Evolutionary conservation across 78 protist species (phyloP).

Genomic region (Mantamonas sphyraenae): DNA sequence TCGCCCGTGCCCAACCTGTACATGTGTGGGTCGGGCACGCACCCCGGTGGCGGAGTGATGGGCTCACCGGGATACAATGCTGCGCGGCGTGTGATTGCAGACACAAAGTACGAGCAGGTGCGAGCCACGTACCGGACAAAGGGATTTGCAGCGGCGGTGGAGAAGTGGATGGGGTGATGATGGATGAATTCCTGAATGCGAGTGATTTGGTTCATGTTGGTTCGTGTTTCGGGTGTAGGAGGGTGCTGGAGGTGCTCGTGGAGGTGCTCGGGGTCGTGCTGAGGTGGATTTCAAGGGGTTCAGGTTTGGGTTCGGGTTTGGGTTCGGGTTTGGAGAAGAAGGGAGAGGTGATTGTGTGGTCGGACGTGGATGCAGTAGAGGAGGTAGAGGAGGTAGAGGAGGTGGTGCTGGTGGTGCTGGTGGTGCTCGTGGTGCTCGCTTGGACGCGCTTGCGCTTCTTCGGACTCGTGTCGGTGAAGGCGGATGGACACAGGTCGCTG

Average conservation of each 20-base stretch:
- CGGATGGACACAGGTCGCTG: neutral
- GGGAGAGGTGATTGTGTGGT: too few species aligned
- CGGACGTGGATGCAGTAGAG: neutral
- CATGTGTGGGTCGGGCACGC: constrained; percentile 40
- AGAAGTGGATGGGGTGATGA: neutral
- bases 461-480: neutral
- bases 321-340: too few species aligned
- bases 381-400: too few species aligned
- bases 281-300: too few species aligned
- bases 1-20: constrained; percentile 30
- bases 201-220: neutral
- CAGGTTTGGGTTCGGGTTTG: too few species aligned
- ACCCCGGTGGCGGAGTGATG: constrained; percentile 67
- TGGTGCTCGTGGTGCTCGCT: too few species aligned
- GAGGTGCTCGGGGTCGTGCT: neutral
- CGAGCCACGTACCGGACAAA: neutral
- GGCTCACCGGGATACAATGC: constrained; percentile 55
- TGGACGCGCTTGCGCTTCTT: too few species aligned
- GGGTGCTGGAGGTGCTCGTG: neutral
- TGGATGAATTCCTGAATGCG: too few species aligned
- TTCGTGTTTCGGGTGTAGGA: neutral
- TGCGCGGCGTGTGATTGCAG: neutral
- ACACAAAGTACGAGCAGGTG: neutral
- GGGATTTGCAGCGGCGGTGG: neutral
- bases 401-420: too few species aligned